phyloP scores from a whole-genome alignment of 805 yeast genomes.

The Nakazawaea peltata region DNA sequence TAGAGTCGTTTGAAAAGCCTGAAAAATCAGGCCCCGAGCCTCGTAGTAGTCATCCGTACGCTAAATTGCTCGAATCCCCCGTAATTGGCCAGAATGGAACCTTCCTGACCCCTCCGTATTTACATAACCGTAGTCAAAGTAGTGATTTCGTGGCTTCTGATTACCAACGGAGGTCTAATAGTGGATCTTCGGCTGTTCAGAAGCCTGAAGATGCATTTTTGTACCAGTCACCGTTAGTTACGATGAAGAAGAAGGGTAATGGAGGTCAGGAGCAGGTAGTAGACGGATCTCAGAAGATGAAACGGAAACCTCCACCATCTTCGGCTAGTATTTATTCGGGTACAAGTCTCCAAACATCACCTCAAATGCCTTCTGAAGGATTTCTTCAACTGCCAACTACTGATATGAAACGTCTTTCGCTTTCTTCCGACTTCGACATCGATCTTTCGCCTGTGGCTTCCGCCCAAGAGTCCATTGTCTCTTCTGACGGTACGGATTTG shows the following conservation, averaged over 20 bases:
- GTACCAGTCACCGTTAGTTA: constrained; percentile 4
- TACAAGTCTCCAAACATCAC: too few species aligned
- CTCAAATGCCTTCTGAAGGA: too few species aligned
- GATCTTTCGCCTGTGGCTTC: constrained; percentile 4
- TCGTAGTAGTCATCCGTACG: too few species aligned
- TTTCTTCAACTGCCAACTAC: background rate
- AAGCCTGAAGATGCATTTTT: constrained; percentile 1
- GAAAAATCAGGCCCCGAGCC: too few species aligned
- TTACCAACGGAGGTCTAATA: too few species aligned
- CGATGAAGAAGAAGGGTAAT: background rate
- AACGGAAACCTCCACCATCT: constrained; percentile 9
- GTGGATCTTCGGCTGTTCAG: too few species aligned
- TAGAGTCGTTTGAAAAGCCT: too few species aligned
- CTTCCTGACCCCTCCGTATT: background rate
- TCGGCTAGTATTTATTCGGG: background rate
- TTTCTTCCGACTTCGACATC: constrained; percentile 1
- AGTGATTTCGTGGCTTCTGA: too few species aligned
- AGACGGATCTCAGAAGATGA: too few species aligned
- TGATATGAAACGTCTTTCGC: constrained; percentile 1
- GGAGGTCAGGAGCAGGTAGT: too few species aligned
- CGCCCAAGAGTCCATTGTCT: too few species aligned
- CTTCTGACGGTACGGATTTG: too few species aligned
- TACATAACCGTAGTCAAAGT: background rate
- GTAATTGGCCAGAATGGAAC: background rate
- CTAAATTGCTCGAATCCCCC: background rate